phyloP scores from a whole-genome alignment of 257 asterid species.

The Solanum gandarillasii region DNA sequence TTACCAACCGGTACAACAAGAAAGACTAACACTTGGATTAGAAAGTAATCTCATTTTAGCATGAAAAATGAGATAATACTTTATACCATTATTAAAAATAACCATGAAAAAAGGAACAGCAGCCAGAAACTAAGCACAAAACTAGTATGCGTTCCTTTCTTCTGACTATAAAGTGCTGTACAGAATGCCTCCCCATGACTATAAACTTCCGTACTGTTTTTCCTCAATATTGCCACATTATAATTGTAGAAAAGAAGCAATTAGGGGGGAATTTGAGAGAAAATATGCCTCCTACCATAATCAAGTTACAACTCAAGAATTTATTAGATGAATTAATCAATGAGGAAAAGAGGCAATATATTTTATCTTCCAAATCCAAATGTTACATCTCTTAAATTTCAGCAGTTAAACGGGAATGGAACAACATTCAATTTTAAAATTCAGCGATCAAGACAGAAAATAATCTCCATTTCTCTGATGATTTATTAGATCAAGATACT shows the following conservation, averaged over 20 bases:
- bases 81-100: background rate
- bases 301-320: background rate
- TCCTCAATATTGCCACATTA: background rate
- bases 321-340: background rate
- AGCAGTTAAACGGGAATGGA: background rate
- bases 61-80: background rate
- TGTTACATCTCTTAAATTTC: background rate
- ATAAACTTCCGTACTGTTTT: background rate
- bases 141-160: background rate
- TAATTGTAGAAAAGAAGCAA: background rate
- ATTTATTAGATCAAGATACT: background rate
- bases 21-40: background rate
- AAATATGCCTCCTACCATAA: background rate
- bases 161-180: background rate
- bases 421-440: background rate
- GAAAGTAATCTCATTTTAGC: background rate
- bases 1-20: background rate
- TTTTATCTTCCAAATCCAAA: background rate
- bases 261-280: background rate
- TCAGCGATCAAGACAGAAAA: background rate
- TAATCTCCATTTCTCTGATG: background rate
- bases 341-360: background rate
- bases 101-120: background rate
- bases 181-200: too few relatives aligned
- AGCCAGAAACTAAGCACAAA: background rate